These are phyloP conservation scores for Diophrys appendiculata DNA, from an alignment of 73 alveolate genomes.

Conservation along the genomic window DNA sequence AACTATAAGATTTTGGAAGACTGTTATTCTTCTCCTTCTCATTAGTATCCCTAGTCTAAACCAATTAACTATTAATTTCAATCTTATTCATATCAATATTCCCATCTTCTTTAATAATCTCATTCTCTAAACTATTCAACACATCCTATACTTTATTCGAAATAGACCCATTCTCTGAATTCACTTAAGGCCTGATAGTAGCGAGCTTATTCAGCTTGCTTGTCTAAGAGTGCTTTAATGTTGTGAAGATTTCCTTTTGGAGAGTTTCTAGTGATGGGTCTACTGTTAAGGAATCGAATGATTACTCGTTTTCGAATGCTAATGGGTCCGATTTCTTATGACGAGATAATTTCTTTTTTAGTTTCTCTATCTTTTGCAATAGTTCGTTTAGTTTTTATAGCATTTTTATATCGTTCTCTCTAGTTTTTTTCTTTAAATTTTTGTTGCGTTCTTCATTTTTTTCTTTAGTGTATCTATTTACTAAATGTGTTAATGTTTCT, in stretches of 20 bases:
- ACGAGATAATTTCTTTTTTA: not conserved
- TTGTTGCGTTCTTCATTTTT: not conserved
- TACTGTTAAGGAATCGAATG: not conserved
- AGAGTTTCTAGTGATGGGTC: not conserved
- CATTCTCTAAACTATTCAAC: too few species aligned
- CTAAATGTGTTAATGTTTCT: not conserved
- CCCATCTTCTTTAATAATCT: too few species aligned
- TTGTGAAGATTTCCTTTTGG: not conserved
- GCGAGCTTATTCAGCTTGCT: too few species aligned
- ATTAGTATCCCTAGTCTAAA: too few species aligned
- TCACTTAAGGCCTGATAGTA: too few species aligned
- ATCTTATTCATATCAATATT: too few species aligned
- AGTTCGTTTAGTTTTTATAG: not conserved
- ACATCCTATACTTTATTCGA: too few species aligned
- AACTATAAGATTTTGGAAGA: not conserved
- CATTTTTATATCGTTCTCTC: not conserved
- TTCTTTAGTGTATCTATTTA: not conserved
- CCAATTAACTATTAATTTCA: too few species aligned
- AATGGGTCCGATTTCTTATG: not conserved
- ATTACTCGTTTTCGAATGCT: not conserved
- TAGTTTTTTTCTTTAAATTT: not conserved
- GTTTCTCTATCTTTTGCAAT: not conserved
- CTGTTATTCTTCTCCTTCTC: too few species aligned
- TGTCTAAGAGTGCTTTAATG: not conserved
- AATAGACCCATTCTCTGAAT: too few species aligned